A percentile compares a stretch with the other conserved stretches of the same genome.
These are phyloP conservation scores for Penicillium sp. DNA, from an alignment of 2,329 filamentous ascomycete genomes.

Conservation along the genomic window DNA sequence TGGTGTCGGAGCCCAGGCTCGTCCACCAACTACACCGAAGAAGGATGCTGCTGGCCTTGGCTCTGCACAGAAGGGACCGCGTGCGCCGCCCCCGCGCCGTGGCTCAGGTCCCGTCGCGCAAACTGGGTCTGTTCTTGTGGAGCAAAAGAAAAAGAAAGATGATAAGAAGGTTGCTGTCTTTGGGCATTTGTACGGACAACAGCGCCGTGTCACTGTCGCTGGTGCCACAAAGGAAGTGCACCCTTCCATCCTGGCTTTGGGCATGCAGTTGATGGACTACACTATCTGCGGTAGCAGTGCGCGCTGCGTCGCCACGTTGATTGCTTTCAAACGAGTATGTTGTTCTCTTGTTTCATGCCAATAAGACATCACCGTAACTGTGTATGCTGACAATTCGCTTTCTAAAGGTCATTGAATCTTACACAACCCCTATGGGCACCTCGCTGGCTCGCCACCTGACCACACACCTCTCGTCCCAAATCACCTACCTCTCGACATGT, in stretches of 20 bases:
- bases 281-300: constrained; percentile 85
- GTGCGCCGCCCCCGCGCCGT: constrained; percentile 31
- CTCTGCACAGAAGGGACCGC: constrained; percentile 33
- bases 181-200: constrained; percentile 77
- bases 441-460: constrained; percentile 89
- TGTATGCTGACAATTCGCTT: constrained; percentile 18
- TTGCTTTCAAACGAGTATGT: constrained; percentile 81
- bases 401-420: constrained; percentile 79
- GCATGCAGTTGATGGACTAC: constrained; percentile 87
- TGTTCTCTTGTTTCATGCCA: neutral
- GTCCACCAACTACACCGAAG: constrained; percentile 27
- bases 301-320: constrained; percentile 78
- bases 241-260: constrained; percentile 77
- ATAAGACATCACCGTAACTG: neutral
- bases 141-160: constrained; percentile 56
- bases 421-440: constrained; percentile 79
- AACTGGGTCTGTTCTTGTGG: constrained; percentile 35
- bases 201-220: constrained; percentile 62
- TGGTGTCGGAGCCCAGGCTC: constrained; percentile 32
- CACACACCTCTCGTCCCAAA: constrained; percentile 89
- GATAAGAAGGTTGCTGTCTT: constrained; percentile 72
- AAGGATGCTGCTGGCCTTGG: constrained; percentile 30
- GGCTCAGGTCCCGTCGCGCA: constrained; percentile 32
- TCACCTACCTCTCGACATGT: constrained; percentile 89
- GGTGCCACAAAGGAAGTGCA: constrained; percentile 72